Evolutionary conservation across 73 alveolate genomes (phyloP), one percentile per base, ranked within the genome.

Genomic region (Paramecium sonneborni): DNA sequence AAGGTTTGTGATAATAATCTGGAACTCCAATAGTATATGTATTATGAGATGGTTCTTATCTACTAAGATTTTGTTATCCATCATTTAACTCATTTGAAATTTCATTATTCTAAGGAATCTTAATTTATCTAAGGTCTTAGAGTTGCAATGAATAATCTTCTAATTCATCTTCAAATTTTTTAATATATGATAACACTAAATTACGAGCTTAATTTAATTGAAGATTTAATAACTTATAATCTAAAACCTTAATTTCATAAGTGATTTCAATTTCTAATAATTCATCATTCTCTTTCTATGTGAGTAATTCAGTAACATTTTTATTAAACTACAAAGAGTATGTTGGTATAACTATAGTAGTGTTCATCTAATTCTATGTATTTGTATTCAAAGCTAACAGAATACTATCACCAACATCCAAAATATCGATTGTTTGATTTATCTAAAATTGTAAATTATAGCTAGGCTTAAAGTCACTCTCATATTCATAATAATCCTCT

Each of bases 21-120:
- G 90, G 90, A 41, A 79, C 90, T 43, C 74, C 76, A 21, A 79
- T 79, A 8, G 76, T 44, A 43, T 79, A 79, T 6, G 90, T 72
- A 72, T 72, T 72, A 26, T 62, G 44, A 32, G 86, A 72, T 30
- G 56, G 28, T 30, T 72, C 55, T 35, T 72, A 11, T 72, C 55
- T 35, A n/a, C 67, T 72, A 52, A 15, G 68, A 52, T 52, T 5
- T 5, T 15, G 10, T 6, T 69, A 30, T 14, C 86, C 86, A 35
- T 72, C 55, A 30, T 23, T n/a, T 37, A 72, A 34, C 18, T 72
- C 86, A 35, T 72, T 72, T 10, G 55, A 5, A 34, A 72, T 37
- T 18, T 72, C 86, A n/a, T 30, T 21, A 52, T 52, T 52, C 5
- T 52, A 52, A 0, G 55, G 57, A 12, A 72, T 38, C 7, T 72